phyloP scores from a whole-genome alignment of 1,284 basidiomycete genomes.

The Phlebopus sp. region DNA sequence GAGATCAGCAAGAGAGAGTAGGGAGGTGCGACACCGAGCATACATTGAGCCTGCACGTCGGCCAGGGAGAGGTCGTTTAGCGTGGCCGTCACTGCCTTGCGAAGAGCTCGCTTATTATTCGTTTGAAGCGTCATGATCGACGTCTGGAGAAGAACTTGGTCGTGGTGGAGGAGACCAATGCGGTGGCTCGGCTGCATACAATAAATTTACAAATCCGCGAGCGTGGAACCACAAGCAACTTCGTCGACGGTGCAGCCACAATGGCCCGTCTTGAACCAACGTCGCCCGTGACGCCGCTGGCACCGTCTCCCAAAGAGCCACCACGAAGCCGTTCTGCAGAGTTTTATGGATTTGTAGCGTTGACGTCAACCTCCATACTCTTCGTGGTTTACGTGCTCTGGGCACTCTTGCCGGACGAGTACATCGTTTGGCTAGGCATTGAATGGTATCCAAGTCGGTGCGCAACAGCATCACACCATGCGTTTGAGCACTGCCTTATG shows the following conservation, averaged over 20 bases:
- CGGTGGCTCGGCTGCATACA: slow-evolving; percentile 9
- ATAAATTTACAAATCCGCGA: slow-evolving; percentile 6
- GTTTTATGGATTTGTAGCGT: slow-evolving; percentile 86
- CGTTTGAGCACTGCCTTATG: slow-evolving; percentile 4
- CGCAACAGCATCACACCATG: slow-evolving; percentile 21
- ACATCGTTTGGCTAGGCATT: slow-evolving; percentile 63
- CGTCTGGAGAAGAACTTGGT: slow-evolving; percentile 11
- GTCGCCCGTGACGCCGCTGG: slow-evolving; percentile 53
- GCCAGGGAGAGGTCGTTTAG: slow-evolving; percentile 42
- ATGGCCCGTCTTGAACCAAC: slow-evolving; percentile 34
- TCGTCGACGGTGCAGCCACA: slow-evolving; percentile 2
- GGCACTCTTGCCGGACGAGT: slow-evolving; percentile 54
- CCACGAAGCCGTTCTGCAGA: slow-evolving; percentile 64
- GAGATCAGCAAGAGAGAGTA: slow-evolving; percentile 8
- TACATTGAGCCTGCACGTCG: slow-evolving; percentile 61
- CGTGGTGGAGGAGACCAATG: slow-evolving; percentile 9
- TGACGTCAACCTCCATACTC: slow-evolving; percentile 71
- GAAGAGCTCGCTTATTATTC: slow-evolving; percentile 51
- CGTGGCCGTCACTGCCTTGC: slow-evolving; percentile 46
- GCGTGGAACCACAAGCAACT: no score
- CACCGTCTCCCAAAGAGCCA: slow-evolving; percentile 45
- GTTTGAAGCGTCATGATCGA: slow-evolving; percentile 29
- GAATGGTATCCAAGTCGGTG: slow-evolving; percentile 88
- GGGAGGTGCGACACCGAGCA: slow-evolving; percentile 6
- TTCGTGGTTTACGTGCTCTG: slow-evolving; percentile 73